Base-by-base conservation (phyloP, 306 rosid species). In the Pterocarpus macrocarpus region DNA sequence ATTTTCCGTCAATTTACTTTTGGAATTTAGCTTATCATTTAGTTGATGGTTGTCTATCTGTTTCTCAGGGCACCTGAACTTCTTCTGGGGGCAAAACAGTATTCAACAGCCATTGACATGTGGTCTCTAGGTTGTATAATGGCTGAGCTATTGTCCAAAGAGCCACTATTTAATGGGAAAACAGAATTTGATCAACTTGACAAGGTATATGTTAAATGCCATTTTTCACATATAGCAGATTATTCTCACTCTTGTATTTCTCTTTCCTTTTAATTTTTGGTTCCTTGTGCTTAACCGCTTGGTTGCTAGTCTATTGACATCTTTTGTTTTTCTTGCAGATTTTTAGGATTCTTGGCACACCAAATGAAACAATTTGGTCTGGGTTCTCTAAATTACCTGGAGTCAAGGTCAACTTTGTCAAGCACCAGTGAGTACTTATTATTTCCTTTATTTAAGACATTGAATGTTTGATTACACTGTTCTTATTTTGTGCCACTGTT, bases 121-220 rank as follows among this genome's bases (percentile, higher is more conserved):
- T 96, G 99, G 99, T 96, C 99, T 22, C 81, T 96, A 80, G 99
- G 99, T 68, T 96, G 99, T 84, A 96, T 96, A 81, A 96, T 96
- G 99, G 99, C 97, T 50, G 99, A 96, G 80, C 82, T 96, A 79
- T 85, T 96, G 81, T 92, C 99, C 50, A 96, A 92, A 88, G 97
- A 93, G 70, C 97, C 99, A 4, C 82, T 96, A 3, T 96, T 96
- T 56, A 96, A 96, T 59, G 99, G 99, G 82, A 96, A 84, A 89
- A 90, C 97, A 2, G 99, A 96, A 85, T 85, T 94, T 75, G 99
- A 96, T 80, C 99, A 96, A 80, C 98, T 96, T 77, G 99, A 96
- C 89, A 96, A 96, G 94, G 99, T 90, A 86, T 70, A 14, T 43
- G 17, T 34, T 39, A 5, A 16, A 69, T 64, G 76, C 49, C 81